Evolutionary conservation across 2,329 filamentous ascomycete genomes (phyloP), one percentile per base, ranked within the genome.

Genomic region (Venturia carpophila): DNA sequence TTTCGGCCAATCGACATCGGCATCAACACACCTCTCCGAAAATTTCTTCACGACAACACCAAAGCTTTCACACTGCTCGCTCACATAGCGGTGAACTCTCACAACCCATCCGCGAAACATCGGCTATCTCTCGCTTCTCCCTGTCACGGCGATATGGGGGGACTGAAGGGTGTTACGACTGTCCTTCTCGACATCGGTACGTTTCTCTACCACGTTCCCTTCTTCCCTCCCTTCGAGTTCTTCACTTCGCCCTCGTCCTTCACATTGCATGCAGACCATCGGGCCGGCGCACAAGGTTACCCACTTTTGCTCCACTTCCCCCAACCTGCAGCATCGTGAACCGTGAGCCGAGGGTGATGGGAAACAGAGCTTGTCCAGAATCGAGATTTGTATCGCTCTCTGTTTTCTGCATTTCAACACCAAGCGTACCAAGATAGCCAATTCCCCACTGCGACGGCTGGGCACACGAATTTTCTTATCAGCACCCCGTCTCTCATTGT

Each of bases 161-260:
- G 49, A 15, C 47, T 64, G 3, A 61, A 64, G 70, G 73, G 65
- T 69, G 70, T 79, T 64, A 79, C 80, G 71, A 78, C 80, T 43
- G 77, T 84, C 70, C 73, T 85, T 70, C 79, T 85, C 69, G 83
- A 85, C 73, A 85, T 85, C 72, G 83, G 83, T 85, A 78, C 79
- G 79, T 75, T 9, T n/a, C 5, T 24, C 15, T 34, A 19, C 6
- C 21, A 1, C 6, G 2, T 2, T 39, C 3, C 30, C 30, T 19
- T 30, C 27, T 39, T 60, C 19, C 24, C 30, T 60, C 15, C 30
- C 37, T 56, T 56, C 52, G 15, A 19, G 4, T 5, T 45, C 17
- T 3, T n/a, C 45, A 24, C 45, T 27, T 34, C 49, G 17, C 17
- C 6, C 24, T 55, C 49, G 27, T 34, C 24, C 30, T 37, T 58